Base-by-base conservation (phyloP, 176 grass and related monocot genomes). In the Zea luxurians region DNA sequence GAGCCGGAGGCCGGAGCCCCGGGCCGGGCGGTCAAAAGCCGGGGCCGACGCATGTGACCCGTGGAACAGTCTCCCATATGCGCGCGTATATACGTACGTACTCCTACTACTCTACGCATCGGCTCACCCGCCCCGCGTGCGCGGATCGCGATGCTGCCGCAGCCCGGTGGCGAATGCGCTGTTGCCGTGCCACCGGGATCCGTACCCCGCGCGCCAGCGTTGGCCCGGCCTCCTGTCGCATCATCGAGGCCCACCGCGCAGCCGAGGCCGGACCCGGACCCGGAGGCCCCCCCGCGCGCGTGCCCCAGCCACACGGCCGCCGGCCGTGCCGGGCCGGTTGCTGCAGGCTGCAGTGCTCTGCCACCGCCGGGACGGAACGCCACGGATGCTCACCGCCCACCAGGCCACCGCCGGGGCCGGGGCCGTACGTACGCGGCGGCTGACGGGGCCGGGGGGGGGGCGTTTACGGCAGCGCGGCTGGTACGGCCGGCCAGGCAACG, bases 41-140 rank as follows among this genome's bases (percentile, higher is more conserved):
- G 4, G 9, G 41, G 74, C 27, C 27, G 27, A 27, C 27, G 27
- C 27, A 27, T 27, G 27, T 27, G 27, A 27, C 27, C 27, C 27
- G 27, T 40, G 38, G 43, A 88, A 79, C 86, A 79, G 86, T 83
- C 80, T 79, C 80, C 86, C 68, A 88, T 16, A 71, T 53, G 21
- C 9, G 43, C 52, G 9, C 13, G 37, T 16, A 13, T 15, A 6
- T 10, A 45, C 13, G 41, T 0, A 53, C 15, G 52, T 54, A 54
- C 52, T 15, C 16, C 17, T 57, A 57, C 7, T 48, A 7, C 17
- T 58, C 54, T 58, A 10, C 43, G n/a, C n/a, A 47, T 47, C 49
- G 75, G 5, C 66, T 20, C 46, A 13, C 74, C 74, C 43, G 43
- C 44, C 61, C 2, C 2, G n/a, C 40, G n/a, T n/a, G 75, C 68